Conservation (phyloP, 176 grass and related monocot genomes). For the Triticum dicoccoides region DNA sequence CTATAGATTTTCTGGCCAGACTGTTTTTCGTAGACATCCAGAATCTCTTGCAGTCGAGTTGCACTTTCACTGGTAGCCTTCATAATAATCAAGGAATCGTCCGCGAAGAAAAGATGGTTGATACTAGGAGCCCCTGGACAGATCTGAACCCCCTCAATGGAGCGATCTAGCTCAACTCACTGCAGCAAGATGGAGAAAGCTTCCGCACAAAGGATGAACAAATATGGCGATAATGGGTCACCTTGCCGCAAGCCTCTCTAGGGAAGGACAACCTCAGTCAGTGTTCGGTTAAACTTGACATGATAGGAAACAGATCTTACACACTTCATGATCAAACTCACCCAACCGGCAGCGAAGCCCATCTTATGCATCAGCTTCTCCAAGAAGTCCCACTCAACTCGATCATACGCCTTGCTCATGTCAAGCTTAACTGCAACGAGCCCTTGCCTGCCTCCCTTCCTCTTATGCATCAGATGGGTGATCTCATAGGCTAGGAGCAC, state of each 20-base stretch:
- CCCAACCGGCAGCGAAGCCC: not conserved
- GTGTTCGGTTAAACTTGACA: not conserved
- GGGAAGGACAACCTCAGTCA: not conserved
- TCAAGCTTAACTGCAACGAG: not conserved
- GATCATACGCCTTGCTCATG: not conserved
- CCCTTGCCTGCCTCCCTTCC: not conserved
- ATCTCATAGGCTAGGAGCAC: not conserved
- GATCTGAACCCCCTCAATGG: not conserved
- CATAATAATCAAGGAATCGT: not conserved
- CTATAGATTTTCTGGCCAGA: not conserved
- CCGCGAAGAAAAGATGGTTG: not conserved
- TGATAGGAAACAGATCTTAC: not conserved
- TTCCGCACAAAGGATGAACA: not conserved
- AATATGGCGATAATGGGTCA: not conserved
- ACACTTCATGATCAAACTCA: not conserved
- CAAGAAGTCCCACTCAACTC: not conserved
- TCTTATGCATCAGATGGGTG: not conserved
- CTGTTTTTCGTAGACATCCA: not conserved
- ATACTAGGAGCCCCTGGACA: not conserved
- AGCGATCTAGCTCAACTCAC: rapidly evolving
- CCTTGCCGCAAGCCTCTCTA: not conserved
- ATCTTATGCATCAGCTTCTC: not conserved
- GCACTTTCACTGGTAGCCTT: not conserved
- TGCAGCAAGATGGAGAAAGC: not conserved
- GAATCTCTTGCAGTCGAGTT: not conserved